These are phyloP conservation scores for Brettanomyces bruxellensis DNA, from an alignment of 805 yeast genomes.

Conservation along the genomic window DNA sequence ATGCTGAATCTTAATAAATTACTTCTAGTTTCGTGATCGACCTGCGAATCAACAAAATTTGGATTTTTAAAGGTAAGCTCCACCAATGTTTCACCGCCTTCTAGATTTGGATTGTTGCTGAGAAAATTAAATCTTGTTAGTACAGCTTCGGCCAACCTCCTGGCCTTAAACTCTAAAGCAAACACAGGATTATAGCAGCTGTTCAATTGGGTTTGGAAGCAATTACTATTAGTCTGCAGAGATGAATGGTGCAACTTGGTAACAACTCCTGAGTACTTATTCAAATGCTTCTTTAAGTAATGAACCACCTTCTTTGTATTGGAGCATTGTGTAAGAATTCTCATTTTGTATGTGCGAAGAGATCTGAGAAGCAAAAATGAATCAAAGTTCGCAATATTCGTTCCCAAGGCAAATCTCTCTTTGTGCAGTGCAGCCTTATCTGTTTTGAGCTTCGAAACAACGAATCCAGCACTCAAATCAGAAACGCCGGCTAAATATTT, in stretches of 20 bases:
- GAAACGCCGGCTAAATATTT: conserved; percentile 49
- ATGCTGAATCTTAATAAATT: conserved; percentile 38
- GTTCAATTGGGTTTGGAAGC: conserved; percentile 32
- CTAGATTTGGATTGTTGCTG: conserved; percentile 38
- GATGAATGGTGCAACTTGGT: conserved; percentile 37
- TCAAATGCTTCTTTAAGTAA: conserved; percentile 27
- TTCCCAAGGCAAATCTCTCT: conserved; percentile 39
- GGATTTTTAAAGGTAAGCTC: conserved; percentile 32
- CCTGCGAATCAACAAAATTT: conserved; percentile 15
- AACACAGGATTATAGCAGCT: conserved; percentile 40
- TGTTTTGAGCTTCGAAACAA: conserved; percentile 30
- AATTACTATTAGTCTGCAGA: conserved; percentile 30
- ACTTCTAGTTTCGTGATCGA: conserved; percentile 5
- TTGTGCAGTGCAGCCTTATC: conserved; percentile 25
- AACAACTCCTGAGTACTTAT: conserved; percentile 25
- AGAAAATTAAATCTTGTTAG: conserved; percentile 39
- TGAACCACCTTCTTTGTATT: conserved; percentile 34
- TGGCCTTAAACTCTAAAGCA: conserved; percentile 30
- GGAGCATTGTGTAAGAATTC: conserved; percentile 38
- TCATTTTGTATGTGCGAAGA: conserved; percentile 41
- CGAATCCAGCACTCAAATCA: conserved; percentile 44
- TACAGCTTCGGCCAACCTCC: conserved; percentile 29
- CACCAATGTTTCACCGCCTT: conserved; percentile 44
- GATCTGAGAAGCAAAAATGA: conserved; percentile 38
- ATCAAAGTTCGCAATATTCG: conserved; percentile 45